Base-by-base conservation (phyloP, 139 green algal species). In the Chlamydomonas eustigma region DNA sequence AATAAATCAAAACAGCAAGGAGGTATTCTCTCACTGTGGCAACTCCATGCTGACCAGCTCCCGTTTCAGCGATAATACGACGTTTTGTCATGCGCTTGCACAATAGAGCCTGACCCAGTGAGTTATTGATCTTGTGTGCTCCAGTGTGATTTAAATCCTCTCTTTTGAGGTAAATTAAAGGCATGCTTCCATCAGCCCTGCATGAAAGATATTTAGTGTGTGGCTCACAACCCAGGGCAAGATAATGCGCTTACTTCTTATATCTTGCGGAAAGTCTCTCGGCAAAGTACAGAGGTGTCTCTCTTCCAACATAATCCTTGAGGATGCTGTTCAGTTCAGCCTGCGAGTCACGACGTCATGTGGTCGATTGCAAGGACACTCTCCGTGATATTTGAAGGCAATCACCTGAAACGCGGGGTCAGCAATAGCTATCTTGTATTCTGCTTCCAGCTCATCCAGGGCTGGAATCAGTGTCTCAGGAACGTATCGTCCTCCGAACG, bases 51-150 rank as follows among this genome's bases (percentile, higher is more conserved):
- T 99, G 96, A 1, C 96, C 96, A 5, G 96, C 96, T 4, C 96
- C 96, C 2, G 96, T 99, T 87, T 99, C 96, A 18, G 96, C 96
- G 68, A 99, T 98, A 82, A 99, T 97, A 75, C 95, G 90, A 80
- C 94, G 85, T 88, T 99, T 99, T 69, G 88, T 88, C 89, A 98
- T 94, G 34, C 90, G 88, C 78, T 94, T 90, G 88, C 91, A 96
- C 71, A 98, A 85, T 74, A 98, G 78, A 18, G 89, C 94, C 86
- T 99, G 96, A 0, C 96, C 96, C 5, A 99, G 83, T 1, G 93
- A 95, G 84, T 99, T 99, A 88, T 99, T 99, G 87, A 99, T 99
- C 86, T 99, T 99, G 84, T 99, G 96, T 1, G 96, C 96, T 31
- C 96, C 96, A 0, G 96, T 99, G 90, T 99, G 96, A 83, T 99